Percentiles rank a stretch among this genome's conserved stretches.
phyloP scores from a whole-genome alignment of 106 monocot genomes.

The Dendrobium officinale region DNA sequence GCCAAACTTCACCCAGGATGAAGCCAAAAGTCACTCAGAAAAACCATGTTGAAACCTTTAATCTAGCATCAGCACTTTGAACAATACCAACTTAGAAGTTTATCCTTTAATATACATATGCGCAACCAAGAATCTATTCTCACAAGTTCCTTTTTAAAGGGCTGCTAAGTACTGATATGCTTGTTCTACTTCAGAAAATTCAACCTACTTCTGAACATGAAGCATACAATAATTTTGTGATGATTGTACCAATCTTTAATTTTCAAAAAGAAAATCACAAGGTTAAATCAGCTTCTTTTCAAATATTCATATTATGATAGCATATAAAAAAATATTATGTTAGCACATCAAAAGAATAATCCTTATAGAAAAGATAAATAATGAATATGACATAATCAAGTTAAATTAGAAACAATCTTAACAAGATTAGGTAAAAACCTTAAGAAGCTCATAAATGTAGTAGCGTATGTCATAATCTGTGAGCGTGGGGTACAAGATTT shows the following conservation, averaged over 20 bases:
- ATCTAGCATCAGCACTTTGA: neutral
- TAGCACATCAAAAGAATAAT: neutral
- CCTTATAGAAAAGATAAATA: neutral
- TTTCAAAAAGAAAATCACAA: neutral
- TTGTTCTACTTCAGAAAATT: neutral
- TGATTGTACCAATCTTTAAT: neutral
- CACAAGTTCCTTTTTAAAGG: neutral
- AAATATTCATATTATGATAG: neutral
- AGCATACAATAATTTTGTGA: neutral
- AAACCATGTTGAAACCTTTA: neutral
- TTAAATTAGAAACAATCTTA: neutral
- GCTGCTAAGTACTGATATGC: neutral
- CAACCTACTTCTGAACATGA: neutral
- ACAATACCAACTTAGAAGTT: neutral
- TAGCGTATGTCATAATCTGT: constrained; percentile 89
- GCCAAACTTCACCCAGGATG: neutral
- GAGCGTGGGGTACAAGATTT: constrained; percentile 68
- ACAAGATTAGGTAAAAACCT: constrained; percentile 27
- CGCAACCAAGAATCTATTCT: neutral
- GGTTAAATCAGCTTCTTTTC: neutral
- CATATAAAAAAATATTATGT: neutral
- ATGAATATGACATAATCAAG: neutral
- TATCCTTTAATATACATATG: neutral
- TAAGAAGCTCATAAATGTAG: constrained; percentile 90
- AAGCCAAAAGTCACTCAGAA: neutral